These are phyloP conservation scores for Cytauxzoon felis DNA, from an alignment of 169 alveolate species.

Conservation along the genomic window DNA sequence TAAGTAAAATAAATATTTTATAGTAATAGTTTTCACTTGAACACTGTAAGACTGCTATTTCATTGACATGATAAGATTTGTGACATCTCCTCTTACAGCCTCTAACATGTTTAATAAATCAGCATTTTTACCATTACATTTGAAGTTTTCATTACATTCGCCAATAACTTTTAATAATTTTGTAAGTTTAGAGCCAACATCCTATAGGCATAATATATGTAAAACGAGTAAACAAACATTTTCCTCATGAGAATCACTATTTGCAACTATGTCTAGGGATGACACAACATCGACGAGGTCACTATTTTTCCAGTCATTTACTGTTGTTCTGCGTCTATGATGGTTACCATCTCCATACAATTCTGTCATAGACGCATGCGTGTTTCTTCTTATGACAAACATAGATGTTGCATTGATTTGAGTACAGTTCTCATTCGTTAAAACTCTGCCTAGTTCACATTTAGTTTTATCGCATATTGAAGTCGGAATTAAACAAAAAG, in stretches of 20 bases:
- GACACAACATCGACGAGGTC: too few relatives aligned
- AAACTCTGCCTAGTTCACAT: constrained; percentile 73
- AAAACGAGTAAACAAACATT: too few relatives aligned
- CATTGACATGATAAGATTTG: neutral
- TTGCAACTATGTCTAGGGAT: too few relatives aligned
- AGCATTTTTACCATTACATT: neutral
- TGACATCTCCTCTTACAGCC: constrained; percentile 5
- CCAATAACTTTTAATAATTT: constrained; percentile 17
- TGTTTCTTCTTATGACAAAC: constrained; percentile 65
- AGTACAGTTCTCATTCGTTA: constrained; percentile 60
- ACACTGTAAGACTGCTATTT: constrained; percentile 7
- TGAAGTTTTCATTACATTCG: neutral
- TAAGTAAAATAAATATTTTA: constrained; percentile 69
- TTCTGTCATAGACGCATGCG: constrained; percentile 62
- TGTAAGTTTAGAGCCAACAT: constrained; percentile 25
- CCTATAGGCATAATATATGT: too few relatives aligned
- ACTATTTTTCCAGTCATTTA: constrained; percentile 35
- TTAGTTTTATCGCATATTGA: constrained; percentile 66
- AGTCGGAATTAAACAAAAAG: constrained; percentile 68
- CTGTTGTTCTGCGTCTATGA: constrained; percentile 21
- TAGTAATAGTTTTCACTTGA: constrained; percentile 61
- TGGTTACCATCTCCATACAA: constrained; percentile 41
- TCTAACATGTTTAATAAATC: neutral
- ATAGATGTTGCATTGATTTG: constrained; percentile 68
- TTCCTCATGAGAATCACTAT: too few relatives aligned